Conservation (phyloP, 768 basidiomycete genomes). For the Pleurotus tuoliensis region DNA sequence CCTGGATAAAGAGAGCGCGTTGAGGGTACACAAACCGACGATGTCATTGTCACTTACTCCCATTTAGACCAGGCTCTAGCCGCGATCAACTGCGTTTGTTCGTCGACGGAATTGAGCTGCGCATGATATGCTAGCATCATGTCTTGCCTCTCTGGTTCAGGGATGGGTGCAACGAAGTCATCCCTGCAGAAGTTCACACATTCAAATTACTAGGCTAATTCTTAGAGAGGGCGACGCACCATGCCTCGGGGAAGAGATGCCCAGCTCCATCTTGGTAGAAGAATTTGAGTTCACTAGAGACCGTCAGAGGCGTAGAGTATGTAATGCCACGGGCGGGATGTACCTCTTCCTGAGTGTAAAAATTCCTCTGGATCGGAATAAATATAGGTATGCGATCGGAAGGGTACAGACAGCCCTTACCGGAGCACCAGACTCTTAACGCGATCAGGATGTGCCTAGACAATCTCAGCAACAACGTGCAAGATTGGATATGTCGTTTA, state of each 20-base stretch:
- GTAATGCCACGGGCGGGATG: not conserved
- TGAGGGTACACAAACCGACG: not conserved
- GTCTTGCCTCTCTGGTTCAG: constrained; percentile 74
- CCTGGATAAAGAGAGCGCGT: constrained; percentile 31
- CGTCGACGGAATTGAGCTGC: constrained; percentile 70
- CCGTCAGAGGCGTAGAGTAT: not conserved
- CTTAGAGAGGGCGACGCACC: constrained; percentile 37
- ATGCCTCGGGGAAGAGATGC: constrained; percentile 84
- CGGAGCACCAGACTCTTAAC: constrained; percentile 78
- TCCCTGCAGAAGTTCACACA: constrained; percentile 48
- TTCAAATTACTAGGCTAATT: too few relatives aligned
- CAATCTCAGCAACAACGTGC: not conserved
- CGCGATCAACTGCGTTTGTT: constrained; percentile 57
- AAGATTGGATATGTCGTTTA: constrained; percentile 18
- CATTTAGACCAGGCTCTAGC: constrained; percentile 88
- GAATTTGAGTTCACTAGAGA: constrained; percentile 70
- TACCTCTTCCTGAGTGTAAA: constrained; percentile 82
- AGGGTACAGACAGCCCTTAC: constrained; percentile 28
- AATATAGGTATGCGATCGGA: not conserved
- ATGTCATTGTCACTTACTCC: constrained; percentile 54
- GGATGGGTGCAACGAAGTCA: constrained; percentile 76
- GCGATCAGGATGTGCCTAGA: constrained; percentile 72
- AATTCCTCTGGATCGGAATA: constrained; percentile 57
- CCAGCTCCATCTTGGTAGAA: constrained; percentile 89
- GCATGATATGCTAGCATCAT: constrained; percentile 82